Conservation (phyloP, 1,284 basidiomycete genomes). For the Austropuccinia psidii region DNA sequence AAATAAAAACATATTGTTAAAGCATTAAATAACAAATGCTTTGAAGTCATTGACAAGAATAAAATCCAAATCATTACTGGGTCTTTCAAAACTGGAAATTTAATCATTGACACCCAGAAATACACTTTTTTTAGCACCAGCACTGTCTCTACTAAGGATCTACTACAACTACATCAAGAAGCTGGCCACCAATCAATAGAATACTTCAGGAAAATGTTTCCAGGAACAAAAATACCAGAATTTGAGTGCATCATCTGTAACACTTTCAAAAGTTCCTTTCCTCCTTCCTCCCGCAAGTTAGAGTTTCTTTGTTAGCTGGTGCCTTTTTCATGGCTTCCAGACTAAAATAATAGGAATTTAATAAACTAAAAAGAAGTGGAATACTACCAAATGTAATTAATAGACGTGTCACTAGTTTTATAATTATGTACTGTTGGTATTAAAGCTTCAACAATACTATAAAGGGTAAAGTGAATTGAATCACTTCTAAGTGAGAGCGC, state of each 20-base stretch:
- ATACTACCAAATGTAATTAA: no score
- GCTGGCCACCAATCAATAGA: background rate
- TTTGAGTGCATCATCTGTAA: background rate
- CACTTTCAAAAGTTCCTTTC: background rate
- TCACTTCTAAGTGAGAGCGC: no score
- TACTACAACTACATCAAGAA: background rate
- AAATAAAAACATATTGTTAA: background rate
- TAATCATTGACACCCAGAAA: background rate
- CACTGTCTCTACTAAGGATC: background rate
- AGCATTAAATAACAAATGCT: background rate
- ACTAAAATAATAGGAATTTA: no score
- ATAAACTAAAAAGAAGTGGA: no score
- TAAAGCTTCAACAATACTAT: no score
- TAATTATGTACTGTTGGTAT: no score
- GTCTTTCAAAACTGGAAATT: background rate
- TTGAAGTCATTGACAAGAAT: background rate
- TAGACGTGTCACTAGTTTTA: no score
- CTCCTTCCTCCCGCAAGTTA: background rate
- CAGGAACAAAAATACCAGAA: background rate
- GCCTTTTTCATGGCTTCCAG: no score
- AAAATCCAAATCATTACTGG: background rate
- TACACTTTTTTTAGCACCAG: background rate
- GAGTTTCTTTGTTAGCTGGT: no score
- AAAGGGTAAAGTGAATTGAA: no score
- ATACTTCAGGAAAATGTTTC: constrained; percentile 7